These are phyloP conservation scores for rapeseed (Brassica napus) DNA, from an alignment of 345 rosid genomes.

Conservation along the genomic window DNA sequence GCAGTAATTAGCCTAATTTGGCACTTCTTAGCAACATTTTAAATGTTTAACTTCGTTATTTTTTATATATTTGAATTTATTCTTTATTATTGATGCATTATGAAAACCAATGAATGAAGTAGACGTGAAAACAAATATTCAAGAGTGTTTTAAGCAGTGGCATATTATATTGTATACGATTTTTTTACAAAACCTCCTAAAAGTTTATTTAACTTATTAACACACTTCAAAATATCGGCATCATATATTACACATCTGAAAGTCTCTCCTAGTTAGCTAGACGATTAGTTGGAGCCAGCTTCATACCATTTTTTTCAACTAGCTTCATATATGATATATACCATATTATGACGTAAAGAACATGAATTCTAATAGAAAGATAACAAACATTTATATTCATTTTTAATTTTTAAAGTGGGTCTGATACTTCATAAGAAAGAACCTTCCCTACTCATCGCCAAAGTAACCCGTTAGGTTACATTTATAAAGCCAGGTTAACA, in stretches of 20 bases:
- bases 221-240: not conserved
- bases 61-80: too few relatives aligned
- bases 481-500: slow-evolving; percentile 1
- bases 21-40: not conserved
- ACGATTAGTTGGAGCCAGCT: not conserved
- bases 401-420: not conserved
- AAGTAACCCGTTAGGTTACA: slow-evolving; percentile 23
- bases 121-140: too few relatives aligned
- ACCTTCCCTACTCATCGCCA: slow-evolving; percentile 7
- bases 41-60: too few relatives aligned
- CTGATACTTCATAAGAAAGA: not conserved
- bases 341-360: not conserved
- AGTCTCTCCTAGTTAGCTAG: not conserved
- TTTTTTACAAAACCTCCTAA: not conserved
- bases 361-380: not conserved
- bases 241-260: not conserved
- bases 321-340: not conserved
- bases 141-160: too few relatives aligned
- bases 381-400: not conserved
- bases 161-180: too few relatives aligned
- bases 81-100: too few relatives aligned
- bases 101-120: too few relatives aligned
- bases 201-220: not conserved
- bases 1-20: not conserved
- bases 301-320: not conserved